phyloP scores from a whole-genome alignment of 306 rosid species.

The Elaeagnus macrophylla region DNA sequence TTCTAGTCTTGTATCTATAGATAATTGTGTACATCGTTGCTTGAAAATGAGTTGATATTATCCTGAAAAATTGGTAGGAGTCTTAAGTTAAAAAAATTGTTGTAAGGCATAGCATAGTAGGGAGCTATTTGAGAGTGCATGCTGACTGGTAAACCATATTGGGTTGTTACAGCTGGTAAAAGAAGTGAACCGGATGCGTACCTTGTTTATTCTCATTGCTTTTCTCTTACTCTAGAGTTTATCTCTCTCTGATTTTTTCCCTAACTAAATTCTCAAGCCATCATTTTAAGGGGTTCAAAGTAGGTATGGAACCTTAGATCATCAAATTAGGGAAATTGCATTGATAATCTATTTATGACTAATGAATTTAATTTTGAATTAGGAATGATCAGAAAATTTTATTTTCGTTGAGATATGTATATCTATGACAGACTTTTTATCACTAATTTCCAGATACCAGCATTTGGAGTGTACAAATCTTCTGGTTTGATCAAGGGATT shows the following conservation, averaged over 20 bases:
- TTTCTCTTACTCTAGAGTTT: no score
- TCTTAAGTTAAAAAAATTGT: no score
- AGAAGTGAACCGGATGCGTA: neutral
- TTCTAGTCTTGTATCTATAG: no score
- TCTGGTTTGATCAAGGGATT: conserved; percentile 68
- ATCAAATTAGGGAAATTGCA: neutral
- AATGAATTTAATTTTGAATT: neutral
- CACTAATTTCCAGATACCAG: conserved; percentile 59
- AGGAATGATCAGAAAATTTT: neutral
- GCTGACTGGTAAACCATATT: neutral
- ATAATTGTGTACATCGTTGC: no score
- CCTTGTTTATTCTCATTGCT: neutral
- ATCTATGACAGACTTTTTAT: conserved; percentile 10
- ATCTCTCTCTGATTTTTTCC: no score
- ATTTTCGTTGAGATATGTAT: neutral
- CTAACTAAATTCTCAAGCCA: no score
- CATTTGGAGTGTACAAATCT: conserved; percentile 73
- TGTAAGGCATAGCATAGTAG: no score
- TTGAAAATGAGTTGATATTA: no score
- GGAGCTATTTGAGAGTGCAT: no score
- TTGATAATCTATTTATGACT: neutral
- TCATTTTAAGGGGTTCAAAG: no score
- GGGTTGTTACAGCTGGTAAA: neutral
- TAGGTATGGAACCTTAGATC: no score
- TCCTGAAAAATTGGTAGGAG: no score